Evolutionary conservation across 345 rosid genomes (phyloP), one percentile per base, ranked within the genome.

Genomic region (Syzygium jambos): DNA sequence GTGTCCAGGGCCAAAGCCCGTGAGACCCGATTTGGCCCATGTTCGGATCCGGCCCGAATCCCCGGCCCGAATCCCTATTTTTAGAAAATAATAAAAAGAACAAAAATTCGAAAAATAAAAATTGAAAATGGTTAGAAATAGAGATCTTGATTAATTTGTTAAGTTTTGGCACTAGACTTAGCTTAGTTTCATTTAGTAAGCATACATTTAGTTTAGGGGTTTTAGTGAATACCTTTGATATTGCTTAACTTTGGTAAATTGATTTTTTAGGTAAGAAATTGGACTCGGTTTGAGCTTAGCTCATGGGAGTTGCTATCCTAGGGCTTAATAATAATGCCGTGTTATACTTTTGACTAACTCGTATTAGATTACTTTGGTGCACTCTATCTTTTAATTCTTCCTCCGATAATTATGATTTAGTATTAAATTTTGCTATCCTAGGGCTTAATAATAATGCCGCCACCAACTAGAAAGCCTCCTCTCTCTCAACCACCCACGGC

Each of bases 401-500:
- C n/a, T n/a, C n/a, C n/a, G n/a, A n/a, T n/a, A n/a, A n/a, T n/a
- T n/a, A n/a, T n/a, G n/a, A n/a, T n/a, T n/a, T n/a, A n/a, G n/a
- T n/a, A n/a, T n/a, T n/a, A n/a, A n/a, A n/a, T n/a, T n/a, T n/a
- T n/a, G n/a, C n/a, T n/a, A n/a, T n/a, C n/a, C n/a, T n/a, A n/a
- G n/a, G n/a, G n/a, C n/a, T n/a, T n/a, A n/a, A n/a, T n/a, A n/a
- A n/a, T n/a, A n/a, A n/a, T n/a, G 19, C 34, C 4, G 34, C 73
- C 4, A 0, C 34, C 34, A n/a, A n/a, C 4, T 2, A n/a, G 8
- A 3, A 4, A n/a, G 19, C 73, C 73, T 13, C 17, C 17, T n/a
- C 17, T 13, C 19, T 61, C 34, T 23, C 6, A 0, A 1, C 73
- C 17, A 3, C 19, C 17, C 14, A 61, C 9, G 6, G 0, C 34